These are phyloP conservation scores for Blastobotrys peoriensis DNA, from an alignment of 805 yeast species.

Conservation along the genomic window DNA sequence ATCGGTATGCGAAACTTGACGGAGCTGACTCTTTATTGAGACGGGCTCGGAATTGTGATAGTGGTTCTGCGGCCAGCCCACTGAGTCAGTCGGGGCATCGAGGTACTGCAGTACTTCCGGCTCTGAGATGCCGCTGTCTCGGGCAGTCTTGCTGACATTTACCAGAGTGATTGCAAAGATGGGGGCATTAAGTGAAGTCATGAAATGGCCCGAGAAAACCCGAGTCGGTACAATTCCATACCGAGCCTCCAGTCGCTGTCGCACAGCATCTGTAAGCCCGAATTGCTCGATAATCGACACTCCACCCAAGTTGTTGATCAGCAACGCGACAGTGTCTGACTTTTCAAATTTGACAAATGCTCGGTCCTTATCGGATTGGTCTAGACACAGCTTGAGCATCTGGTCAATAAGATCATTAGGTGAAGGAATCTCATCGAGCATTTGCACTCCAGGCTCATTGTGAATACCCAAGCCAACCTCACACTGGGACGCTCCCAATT, in stretches of 20 bases:
- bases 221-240: conserved; percentile 59
- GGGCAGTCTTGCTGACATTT: conserved; percentile 51
- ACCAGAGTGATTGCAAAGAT: conserved; percentile 81
- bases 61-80: conserved; percentile 63
- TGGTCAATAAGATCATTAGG: conserved; percentile 51
- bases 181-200: conserved; percentile 84
- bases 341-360: conserved; percentile 64
- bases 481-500: conserved; percentile 53
- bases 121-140: conserved; percentile 27
- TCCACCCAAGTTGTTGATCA: conserved; percentile 85
- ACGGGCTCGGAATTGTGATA: conserved; percentile 20
- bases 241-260: conserved; percentile 39
- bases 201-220: conserved; percentile 67
- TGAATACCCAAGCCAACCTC: conserved; percentile 94
- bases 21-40: conserved; percentile 15
- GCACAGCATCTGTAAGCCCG: conserved; percentile 58
- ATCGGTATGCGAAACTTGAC: neutral
- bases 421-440: conserved; percentile 59
- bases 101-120: conserved; percentile 45
- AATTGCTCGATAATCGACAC: conserved; percentile 70
- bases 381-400: conserved; percentile 55
- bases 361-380: conserved; percentile 63
- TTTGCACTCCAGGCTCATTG: conserved; percentile 79
- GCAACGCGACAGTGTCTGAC: conserved; percentile 56
- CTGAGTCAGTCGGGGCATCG: conserved; percentile 68